Evolutionary conservation across 2,329 filamentous ascomycete genomes (phyloP), one percentile per base, ranked within the genome.

Genomic region (Hypoxylon sp.): DNA sequence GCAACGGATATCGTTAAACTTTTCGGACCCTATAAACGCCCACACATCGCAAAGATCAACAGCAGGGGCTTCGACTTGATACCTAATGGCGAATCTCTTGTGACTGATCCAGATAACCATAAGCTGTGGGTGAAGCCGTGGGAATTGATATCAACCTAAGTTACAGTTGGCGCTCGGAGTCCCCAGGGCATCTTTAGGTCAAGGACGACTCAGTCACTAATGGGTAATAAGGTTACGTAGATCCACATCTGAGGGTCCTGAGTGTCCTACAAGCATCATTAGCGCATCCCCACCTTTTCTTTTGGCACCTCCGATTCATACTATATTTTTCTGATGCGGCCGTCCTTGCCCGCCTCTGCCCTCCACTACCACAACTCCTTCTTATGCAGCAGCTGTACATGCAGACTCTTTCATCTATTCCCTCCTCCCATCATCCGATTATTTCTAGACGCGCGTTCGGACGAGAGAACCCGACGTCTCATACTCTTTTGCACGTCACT

Each of bases 301-400:
- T 61, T 37, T 62, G 23, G 43, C 34, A 58, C 48, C 47, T 65
- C 67, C 67, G 67, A 68, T 70, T 68, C 67, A 57, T 68, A 25
- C 54, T 70, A 70, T 67, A 70, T 63, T 70, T 70, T 37, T 63
- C 58, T 70, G 67, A 70, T 70, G 61, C 55, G 21, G 54, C 60
- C 60, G 50, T 64, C 61, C 63, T 64, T 69, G 53, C 19, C 41
- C 53, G 34, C 55, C 53, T 54, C 39, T 60, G 16, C 56, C 64
- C 52, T 54, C 50, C 55, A 29, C 53, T 43, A 45, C 46, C 56
- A 61, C 60, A 29, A 34, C 16, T 56, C 59, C 27, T 32, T 50
- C 30, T 54, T 48, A 62, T 67, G 67, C 59, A 67, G 45, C 27
- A 39, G 21, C 21, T 64, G 52, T 56, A 56, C 56, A 66, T 60